Base-by-base conservation (phyloP, 2,329 filamentous ascomycete species). In the Teratosphaeria destructans region DNA sequence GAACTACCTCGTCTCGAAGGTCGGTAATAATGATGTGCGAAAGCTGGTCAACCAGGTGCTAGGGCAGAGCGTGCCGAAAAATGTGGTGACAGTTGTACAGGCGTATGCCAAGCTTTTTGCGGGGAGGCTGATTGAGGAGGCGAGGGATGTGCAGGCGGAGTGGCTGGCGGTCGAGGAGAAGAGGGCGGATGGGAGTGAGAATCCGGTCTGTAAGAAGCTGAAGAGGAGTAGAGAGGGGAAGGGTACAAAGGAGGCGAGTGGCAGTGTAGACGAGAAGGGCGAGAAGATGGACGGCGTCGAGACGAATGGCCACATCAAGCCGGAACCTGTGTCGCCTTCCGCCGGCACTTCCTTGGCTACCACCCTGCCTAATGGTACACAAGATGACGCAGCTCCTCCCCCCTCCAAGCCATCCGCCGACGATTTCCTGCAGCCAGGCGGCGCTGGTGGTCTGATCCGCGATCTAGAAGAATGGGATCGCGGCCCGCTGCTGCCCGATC, bases 11-110 rank as follows among this genome's bases (percentile, higher is more conserved):
- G 82, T 84, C 10, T 83, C 84, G 37, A 88, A 87, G 66, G 75
- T 92, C 49, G 82, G 83, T 26, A 85, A 87, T 64, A 81, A 84
- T 6, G 84, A 86, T 19, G 85, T 91, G 60, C 82, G 88, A 69
- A 81, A 85, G 81, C 82, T 92, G 62, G 86, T 90, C 70, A 93
- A 92, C 68, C 87, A 88, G 60, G 90, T 88, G 1, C 85, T 91
- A 8, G 90, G 87, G 0, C 89, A 92, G 71, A 90, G 87, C 1
- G 88, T 90, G 0, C 87, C 87, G 0, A 79, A 82, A 23, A 87
- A 83, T 66, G 86, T 91, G 56, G 85, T 89, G 62, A 84, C 87
- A 26, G 86, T 87, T n/a, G 86, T 92, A 68, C 86, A 85, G 55
- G 84, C 86, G 0, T 87, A 89, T 23, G 85, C 86, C 55, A 93